phyloP scores from a whole-genome alignment of 331 rosid species.

The Cucumis variabilis region DNA sequence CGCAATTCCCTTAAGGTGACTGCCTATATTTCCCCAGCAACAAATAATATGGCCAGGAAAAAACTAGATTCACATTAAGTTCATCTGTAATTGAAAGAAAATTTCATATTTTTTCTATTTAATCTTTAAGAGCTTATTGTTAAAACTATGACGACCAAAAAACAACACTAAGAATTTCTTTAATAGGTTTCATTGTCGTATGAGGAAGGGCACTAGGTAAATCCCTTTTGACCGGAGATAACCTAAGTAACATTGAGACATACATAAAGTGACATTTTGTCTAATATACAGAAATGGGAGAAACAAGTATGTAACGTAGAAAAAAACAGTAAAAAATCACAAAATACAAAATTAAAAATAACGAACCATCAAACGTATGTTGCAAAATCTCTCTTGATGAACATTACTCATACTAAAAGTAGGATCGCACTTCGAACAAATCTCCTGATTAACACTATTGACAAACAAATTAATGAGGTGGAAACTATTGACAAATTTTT shows the following conservation, averaged over 20 bases:
- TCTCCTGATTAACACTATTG: slow-evolving; percentile 97
- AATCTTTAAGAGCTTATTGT: background rate
- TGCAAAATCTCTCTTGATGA: slow-evolving; percentile 95
- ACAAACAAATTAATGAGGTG: too few relatives aligned
- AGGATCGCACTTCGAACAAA: slow-evolving; percentile 93
- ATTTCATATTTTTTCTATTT: background rate
- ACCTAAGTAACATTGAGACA: background rate
- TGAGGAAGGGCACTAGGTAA: background rate
- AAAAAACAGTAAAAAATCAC: background rate
- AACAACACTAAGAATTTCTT: background rate
- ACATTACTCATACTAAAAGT: slow-evolving; percentile 97
- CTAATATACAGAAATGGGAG: background rate
- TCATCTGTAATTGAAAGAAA: background rate
- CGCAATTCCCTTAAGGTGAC: background rate
- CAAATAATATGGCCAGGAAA: background rate
- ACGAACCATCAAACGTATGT: slow-evolving; percentile 87
- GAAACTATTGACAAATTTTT: too few relatives aligned
- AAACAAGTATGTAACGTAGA: background rate
- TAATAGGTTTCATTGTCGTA: background rate
- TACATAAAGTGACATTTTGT: background rate
- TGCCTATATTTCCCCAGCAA: background rate
- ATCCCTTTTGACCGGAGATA: background rate
- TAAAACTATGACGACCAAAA: background rate
- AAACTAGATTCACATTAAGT: background rate
- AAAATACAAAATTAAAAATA: background rate